Evolutionary conservation across 2,329 filamentous ascomycete species (phyloP).

Genomic region (Pseudocercospora vitis): DNA sequence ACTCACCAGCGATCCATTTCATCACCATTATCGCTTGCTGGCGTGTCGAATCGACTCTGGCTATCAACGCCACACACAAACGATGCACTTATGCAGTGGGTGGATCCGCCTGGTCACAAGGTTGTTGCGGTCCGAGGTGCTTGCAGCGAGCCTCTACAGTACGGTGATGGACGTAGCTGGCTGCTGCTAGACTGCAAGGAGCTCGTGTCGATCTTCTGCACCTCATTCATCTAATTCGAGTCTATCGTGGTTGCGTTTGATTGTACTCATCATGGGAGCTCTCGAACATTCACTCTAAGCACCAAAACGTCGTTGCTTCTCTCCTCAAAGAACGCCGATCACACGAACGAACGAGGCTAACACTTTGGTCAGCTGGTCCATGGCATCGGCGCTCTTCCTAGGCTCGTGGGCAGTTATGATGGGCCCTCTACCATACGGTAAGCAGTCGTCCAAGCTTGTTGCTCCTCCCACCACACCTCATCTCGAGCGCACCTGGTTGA

Average conservation of each 20-base stretch:
- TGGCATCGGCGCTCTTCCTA: constrained; percentile 87
- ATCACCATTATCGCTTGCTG: constrained; percentile 19
- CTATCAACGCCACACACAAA: constrained; percentile 30
- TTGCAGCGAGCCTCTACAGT: constrained; percentile 24
- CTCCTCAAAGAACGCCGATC: constrained; percentile 7
- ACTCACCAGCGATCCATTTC: constrained; percentile 17
- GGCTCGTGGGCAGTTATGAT: constrained; percentile 91
- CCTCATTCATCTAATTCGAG: constrained; percentile 15
- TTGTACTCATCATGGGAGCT: constrained; percentile 7
- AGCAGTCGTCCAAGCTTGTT: constrained; percentile 32
- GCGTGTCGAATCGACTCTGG: constrained; percentile 22
- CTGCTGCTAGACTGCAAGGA: constrained; percentile 25
- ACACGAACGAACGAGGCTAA: constrained; percentile 39
- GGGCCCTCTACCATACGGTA: constrained; percentile 77
- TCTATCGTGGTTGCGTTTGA: constrained; percentile 14
- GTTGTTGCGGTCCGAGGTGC: constrained; percentile 31
- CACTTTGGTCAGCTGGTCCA: constrained; percentile 74
- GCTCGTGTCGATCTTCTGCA: constrained; percentile 28
- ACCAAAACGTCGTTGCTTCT: constrained; percentile 8
- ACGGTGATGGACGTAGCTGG: constrained; percentile 26
- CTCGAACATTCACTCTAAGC: constrained; percentile 8
- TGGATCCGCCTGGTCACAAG: constrained; percentile 37
- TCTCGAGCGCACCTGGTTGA: constrained; percentile 17
- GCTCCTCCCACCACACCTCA: constrained; percentile 19
- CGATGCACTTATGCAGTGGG: constrained; percentile 35